Base-by-base conservation (phyloP, 78 protist genomes). In the Protostelium mycophagum region DNA sequence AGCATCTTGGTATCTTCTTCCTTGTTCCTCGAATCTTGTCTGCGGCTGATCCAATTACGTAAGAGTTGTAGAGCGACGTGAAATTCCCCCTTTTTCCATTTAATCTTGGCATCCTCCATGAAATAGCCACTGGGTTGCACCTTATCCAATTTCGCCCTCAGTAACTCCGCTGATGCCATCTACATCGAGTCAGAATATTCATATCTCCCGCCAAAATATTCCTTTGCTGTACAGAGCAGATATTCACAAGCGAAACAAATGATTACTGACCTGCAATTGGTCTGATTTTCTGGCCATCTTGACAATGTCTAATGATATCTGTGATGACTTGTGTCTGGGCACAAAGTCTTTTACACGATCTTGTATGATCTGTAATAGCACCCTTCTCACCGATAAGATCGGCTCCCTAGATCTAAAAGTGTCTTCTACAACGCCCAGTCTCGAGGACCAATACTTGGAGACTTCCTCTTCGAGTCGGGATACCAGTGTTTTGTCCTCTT, bases 381-480 rank as follows among this genome's bases (percentile, higher is more conserved):
- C 88, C 36, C 95, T 38, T 1, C 94, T 83, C 38, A 91, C 88
- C 29, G 39, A 39, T 28, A 96, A 85, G 51, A 96, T 25, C 1
- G 91, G 88, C 63, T 96, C 98, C 31, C 96, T 36, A 1, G 85
- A 34, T 28, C 85, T 35, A 29, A 85, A 87, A 34, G 93, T 83
- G 85, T 89, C 88, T 37, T 93, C 93, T 35, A 92, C 51, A 35
- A 93, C 36, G 28, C 38, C 63, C 83, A 96, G 84, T 1, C 96
- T 34, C 0, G 88, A 51, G 34, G 87, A 86, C 94, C 93, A 92
- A 28, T 92, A 73, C 1, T 1, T 34, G 29, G 91, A 31, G 39
- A 88, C 0, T 28, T 38, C 28, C 31, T 37, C 84, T 1, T 83
- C 28, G 28, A 39, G 10, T 85, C 35, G 25, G 31, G 29, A 63